These are phyloP conservation scores for Fusarium sp. DNA, from an alignment of 2,329 filamentous ascomycete genomes.

Conservation along the genomic window DNA sequence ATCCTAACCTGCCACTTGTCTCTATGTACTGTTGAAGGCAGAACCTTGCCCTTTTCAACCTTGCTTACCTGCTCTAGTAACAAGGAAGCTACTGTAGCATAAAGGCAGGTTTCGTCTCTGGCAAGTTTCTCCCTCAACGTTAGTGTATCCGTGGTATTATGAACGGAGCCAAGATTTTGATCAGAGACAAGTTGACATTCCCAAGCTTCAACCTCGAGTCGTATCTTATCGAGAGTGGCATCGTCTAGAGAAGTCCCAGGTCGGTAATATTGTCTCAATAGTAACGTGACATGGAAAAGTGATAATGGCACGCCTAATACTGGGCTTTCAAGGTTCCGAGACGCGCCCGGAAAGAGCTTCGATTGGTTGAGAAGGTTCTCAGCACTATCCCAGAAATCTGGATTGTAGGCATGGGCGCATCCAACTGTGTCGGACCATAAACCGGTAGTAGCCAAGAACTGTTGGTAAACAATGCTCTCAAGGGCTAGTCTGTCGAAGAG, in stretches of 20 bases:
- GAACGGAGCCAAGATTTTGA: not conserved
- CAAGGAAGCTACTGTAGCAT: constrained; percentile 30
- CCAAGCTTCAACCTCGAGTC: constrained; percentile 22
- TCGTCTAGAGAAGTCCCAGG: not conserved
- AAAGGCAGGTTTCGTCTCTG: constrained; percentile 34
- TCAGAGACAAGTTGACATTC: constrained; percentile 17
- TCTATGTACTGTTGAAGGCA: not conserved
- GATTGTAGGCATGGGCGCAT: constrained; percentile 18
- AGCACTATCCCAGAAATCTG: constrained; percentile 29
- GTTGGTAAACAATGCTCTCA: constrained; percentile 42
- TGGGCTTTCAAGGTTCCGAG: constrained; percentile 35
- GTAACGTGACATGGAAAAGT: constrained; percentile 26
- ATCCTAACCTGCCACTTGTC: constrained; percentile 32
- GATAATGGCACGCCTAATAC: constrained; percentile 38
- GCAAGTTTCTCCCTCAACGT: constrained; percentile 8
- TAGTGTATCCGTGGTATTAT: not conserved
- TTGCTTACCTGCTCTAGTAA: constrained; percentile 27
- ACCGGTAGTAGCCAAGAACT: constrained; percentile 34
- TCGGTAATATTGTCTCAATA: constrained; percentile 20
- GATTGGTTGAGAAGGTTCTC: constrained; percentile 28
- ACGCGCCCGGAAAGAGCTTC: constrained; percentile 6
- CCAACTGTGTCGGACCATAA: constrained; percentile 32
- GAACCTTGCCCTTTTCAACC: not conserved
- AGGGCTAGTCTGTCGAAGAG: constrained; percentile 38
- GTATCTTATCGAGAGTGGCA: not conserved